These are phyloP conservation scores for Brasenia schreberi DNA, from an alignment of 164 flowering plant species.

Conservation along the genomic window DNA sequence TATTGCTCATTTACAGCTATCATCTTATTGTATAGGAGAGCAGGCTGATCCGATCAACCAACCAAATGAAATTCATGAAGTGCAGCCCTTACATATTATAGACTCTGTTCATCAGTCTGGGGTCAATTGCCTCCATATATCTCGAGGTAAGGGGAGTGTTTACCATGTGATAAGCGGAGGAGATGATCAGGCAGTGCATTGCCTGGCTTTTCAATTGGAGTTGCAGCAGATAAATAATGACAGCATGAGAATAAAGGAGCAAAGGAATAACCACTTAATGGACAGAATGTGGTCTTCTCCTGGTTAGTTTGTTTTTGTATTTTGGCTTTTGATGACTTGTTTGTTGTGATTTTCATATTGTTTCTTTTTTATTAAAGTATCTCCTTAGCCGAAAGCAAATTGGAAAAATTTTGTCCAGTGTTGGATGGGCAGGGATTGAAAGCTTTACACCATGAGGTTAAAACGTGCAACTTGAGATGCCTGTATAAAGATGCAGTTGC, in stretches of 20 bases:
- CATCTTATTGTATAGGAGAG: too few relatives aligned
- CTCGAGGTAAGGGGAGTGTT: conserved; percentile 7
- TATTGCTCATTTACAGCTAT: too few relatives aligned
- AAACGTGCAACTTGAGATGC: conserved; percentile 24
- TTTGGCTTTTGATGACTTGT: too few relatives aligned
- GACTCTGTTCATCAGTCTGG: conserved; percentile 79
- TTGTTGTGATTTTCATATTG: not conserved
- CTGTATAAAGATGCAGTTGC: conserved; percentile 23
- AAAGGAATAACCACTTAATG: not conserved
- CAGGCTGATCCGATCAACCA: too few relatives aligned
- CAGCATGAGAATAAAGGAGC: not conserved
- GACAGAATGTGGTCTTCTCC: not conserved
- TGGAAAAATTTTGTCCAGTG: not conserved
- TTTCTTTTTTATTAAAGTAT: too few relatives aligned
- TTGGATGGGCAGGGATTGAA: not conserved
- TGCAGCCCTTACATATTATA: conserved; percentile 46
- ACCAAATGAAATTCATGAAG: conserved; percentile 14
- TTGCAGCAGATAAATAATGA: conserved; percentile 4
- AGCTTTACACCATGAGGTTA: not conserved
- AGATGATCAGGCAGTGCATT: conserved; percentile 83
- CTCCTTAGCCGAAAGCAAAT: not conserved
- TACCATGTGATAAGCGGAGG: conserved; percentile 74
- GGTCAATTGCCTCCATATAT: conserved; percentile 79
- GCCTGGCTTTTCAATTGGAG: conserved; percentile 33
- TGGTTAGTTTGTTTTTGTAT: not conserved